Evolutionary conservation across 805 yeast genomes (phyloP).

Genomic region (Candida manassasensis): DNA sequence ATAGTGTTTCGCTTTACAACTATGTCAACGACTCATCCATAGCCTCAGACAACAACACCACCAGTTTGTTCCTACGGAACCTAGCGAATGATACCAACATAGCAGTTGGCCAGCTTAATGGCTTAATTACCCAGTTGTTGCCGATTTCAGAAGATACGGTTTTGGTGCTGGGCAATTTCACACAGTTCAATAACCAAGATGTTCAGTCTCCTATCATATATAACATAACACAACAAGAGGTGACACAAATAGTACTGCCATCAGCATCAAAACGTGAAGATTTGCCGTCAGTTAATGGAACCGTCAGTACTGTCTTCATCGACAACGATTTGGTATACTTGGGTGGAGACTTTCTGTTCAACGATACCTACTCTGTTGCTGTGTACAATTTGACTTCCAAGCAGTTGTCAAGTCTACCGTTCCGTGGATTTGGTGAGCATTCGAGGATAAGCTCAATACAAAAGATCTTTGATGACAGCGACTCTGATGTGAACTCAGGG

Average conservation of each 20-base stretch:
- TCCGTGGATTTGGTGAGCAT: constrained; percentile 68
- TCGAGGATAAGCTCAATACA: constrained; percentile 61
- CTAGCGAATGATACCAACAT: constrained; percentile 13
- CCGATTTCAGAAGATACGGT: constrained; percentile 23
- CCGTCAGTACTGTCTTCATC: constrained; percentile 32
- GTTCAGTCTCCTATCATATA: constrained; percentile 32
- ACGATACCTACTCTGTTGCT: constrained; percentile 54
- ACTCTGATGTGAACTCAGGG: constrained; percentile 24
- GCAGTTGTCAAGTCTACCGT: constrained; percentile 48
- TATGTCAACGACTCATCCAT: constrained; percentile 21
- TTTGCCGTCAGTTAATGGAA: constrained; percentile 21
- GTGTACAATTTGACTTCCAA: constrained; percentile 51
- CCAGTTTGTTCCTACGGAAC: constrained; percentile 21
- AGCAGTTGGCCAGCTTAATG: constrained; percentile 27
- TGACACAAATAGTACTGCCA: constrained; percentile 19
- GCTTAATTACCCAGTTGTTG: constrained; percentile 24
- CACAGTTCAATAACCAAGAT: constrained; percentile 23
- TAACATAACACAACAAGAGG: constrained; percentile 22
- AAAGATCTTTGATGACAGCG: constrained; percentile 33
- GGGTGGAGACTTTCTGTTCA: constrained; percentile 72
- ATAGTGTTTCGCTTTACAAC: constrained; percentile 25
- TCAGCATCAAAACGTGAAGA: constrained; percentile 11
- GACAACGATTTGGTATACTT: constrained; percentile 53
- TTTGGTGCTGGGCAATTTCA: constrained; percentile 34
- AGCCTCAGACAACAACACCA: constrained; percentile 6